A percentile compares a stretch with the other conserved stretches of the same genome.
Conservation (phyloP, 2,329 filamentous ascomycete genomes). For the Diaporthe citriasiana region DNA sequence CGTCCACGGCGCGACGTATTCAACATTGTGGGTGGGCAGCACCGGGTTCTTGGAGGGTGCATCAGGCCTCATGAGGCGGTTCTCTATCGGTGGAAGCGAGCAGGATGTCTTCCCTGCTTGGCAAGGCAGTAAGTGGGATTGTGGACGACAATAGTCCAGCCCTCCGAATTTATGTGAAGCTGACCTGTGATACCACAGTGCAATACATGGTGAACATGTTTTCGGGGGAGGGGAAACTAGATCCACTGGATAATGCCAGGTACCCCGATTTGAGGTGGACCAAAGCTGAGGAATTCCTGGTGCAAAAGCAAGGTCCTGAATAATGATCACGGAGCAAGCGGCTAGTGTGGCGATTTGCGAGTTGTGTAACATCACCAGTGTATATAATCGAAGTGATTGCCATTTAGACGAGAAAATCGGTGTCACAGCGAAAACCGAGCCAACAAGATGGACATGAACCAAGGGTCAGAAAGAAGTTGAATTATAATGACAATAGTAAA, state of each 20-base stretch:
- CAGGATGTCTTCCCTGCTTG: conserved; percentile 42
- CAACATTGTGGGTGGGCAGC: conserved; percentile 41
- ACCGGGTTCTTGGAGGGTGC: conserved; percentile 38
- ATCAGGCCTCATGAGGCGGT: conserved; percentile 38
- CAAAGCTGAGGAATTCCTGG: conserved; percentile 36
- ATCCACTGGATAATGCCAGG: conserved; percentile 42
- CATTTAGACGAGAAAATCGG: background rate
- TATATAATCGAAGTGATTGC: background rate
- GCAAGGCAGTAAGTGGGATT: conserved; percentile 41
- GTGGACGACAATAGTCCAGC: background rate
- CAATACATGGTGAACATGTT: conserved; percentile 44
- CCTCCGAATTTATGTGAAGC: background rate
- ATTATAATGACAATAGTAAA: conserved; percentile 9
- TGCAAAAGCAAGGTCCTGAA: background rate
- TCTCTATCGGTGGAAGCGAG: conserved; percentile 40
- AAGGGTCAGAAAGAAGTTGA: background rate
- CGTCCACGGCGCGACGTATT: conserved; percentile 25
- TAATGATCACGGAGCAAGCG: background rate
- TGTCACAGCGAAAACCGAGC: background rate
- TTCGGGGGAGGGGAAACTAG: conserved; percentile 42
- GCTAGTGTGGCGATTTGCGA: too few relatives aligned
- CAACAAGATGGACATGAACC: background rate
- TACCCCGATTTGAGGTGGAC: conserved; percentile 44
- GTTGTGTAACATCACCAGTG: background rate
- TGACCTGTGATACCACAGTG: conserved; percentile 18